A percentile compares a stretch with the other conserved stretches of the same genome.
Conservation (phyloP, 257 asterid genomes). For the Dorcoceras hygrometricum region DNA sequence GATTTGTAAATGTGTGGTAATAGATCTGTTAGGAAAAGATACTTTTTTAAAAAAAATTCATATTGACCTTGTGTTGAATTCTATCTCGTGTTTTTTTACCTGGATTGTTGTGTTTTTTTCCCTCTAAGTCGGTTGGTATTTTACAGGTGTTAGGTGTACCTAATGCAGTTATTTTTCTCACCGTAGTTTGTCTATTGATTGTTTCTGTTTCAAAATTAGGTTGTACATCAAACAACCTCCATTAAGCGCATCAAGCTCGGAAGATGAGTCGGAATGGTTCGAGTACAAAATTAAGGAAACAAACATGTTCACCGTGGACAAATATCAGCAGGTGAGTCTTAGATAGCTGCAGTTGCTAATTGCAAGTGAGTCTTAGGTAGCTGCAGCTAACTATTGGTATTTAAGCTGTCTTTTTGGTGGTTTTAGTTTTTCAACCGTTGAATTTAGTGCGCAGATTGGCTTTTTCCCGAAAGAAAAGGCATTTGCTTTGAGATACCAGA, state of each 20-base stretch:
- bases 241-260: slow-evolving; percentile 41
- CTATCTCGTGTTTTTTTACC: slow-evolving; percentile 4
- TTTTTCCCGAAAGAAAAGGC: slow-evolving; percentile 86
- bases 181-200: slow-evolving; percentile 14
- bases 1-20: background rate
- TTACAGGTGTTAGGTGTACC: slow-evolving; percentile 14
- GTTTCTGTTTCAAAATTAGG: slow-evolving; percentile 37
- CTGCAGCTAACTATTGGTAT: slow-evolving; percentile 16
- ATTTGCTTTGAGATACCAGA: slow-evolving; percentile 88
- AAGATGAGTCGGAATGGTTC: slow-evolving; percentile 70
- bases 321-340: slow-evolving; percentile 90
- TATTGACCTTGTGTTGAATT: background rate
- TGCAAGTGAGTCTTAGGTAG: too few relatives aligned
- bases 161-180: background rate
- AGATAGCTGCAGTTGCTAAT: slow-evolving; percentile 14
- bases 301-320: slow-evolving; percentile 92
- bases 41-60: too few relatives aligned
- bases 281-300: slow-evolving; percentile 96
- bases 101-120: too few relatives aligned
- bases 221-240: slow-evolving; percentile 86
- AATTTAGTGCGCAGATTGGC: slow-evolving; percentile 87
- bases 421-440: slow-evolving; percentile 45
- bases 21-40: background rate
- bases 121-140: slow-evolving; percentile 20
- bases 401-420: slow-evolving; percentile 23